Conservation (phyloP, 345 rosid genomes). For the Salix viminalis region DNA sequence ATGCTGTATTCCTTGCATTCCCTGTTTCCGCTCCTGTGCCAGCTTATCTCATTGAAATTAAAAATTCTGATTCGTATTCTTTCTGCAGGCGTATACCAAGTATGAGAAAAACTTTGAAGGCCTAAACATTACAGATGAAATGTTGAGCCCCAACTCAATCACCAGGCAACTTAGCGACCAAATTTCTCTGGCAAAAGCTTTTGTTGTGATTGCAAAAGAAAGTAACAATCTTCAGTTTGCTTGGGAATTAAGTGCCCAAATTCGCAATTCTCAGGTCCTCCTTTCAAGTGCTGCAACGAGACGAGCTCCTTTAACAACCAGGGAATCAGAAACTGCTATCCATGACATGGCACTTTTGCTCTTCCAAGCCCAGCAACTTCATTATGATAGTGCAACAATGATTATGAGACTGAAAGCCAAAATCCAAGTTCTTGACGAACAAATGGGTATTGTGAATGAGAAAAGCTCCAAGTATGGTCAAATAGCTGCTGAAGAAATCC, state of each 20-base stretch:
- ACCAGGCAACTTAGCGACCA: slow-evolving; percentile 86
- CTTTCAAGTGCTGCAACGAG: slow-evolving; percentile 74
- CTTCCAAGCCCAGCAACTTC: slow-evolving; percentile 82
- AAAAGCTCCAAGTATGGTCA: slow-evolving; percentile 92
- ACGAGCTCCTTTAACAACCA: slow-evolving; percentile 55
- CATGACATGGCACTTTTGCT: slow-evolving; percentile 84
- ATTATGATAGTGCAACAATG: slow-evolving; percentile 90
- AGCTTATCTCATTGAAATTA: background rate
- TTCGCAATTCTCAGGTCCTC: slow-evolving; percentile 75
- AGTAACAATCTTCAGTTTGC: slow-evolving; percentile 91
- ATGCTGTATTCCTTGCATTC: background rate
- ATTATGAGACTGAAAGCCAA: slow-evolving; percentile 86
- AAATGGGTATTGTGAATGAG: slow-evolving; percentile 58
- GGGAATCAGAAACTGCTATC: slow-evolving; percentile 70
- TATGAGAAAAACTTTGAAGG: slow-evolving; percentile 55
- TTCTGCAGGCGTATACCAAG: slow-evolving; percentile 44
- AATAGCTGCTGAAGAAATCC: slow-evolving; percentile 93
- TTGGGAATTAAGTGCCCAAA: slow-evolving; percentile 94
- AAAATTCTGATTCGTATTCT: background rate
- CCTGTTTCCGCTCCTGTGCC: background rate
- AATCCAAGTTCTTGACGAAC: slow-evolving; percentile 76
- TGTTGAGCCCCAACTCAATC: slow-evolving; percentile 67
- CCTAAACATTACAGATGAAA: slow-evolving; percentile 75
- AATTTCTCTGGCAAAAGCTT: slow-evolving; percentile 84
- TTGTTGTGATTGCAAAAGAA: slow-evolving; percentile 90